A percentile compares a stretch with the other conserved stretches of the same genome.
Conservation (phyloP, 2,329 filamentous ascomycete species). For the Penicillium sp. region DNA sequence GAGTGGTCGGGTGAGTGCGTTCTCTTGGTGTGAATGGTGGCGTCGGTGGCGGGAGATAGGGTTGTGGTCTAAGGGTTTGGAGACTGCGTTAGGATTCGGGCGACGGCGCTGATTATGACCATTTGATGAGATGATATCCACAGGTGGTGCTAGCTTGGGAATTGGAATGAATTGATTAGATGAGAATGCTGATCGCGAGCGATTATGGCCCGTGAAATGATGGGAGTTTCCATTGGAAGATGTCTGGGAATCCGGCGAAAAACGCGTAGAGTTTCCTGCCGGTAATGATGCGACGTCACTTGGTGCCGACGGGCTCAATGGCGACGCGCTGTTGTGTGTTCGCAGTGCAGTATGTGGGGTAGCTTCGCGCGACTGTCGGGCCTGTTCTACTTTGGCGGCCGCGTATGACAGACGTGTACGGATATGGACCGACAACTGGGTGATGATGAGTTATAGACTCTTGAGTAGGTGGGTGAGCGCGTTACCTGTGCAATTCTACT, state of each 20-base stretch:
- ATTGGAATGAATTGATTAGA: constrained; percentile 20
- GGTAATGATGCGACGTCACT: constrained; percentile 58
- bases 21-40: constrained; percentile 35
- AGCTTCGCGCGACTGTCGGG: constrained; percentile 71
- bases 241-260: constrained; percentile 2
- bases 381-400: constrained; percentile 88
- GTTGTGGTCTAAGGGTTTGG: constrained; percentile 16
- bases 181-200: constrained; percentile 18
- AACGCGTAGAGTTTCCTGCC: constrained; percentile 16
- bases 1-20: constrained; percentile 19
- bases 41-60: constrained; percentile 31
- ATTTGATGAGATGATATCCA: constrained; percentile 40
- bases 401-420: constrained; percentile 85
- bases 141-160: constrained; percentile 45
- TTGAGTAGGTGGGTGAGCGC: background rate
- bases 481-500: constrained; percentile 78
- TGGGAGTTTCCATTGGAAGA: constrained; percentile 13
- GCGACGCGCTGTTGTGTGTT: constrained; percentile 12
- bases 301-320: constrained; percentile 57
- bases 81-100: constrained; percentile 37
- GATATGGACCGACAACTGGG: constrained; percentile 72
- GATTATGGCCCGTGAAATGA: constrained; percentile 13
- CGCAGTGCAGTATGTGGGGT: constrained; percentile 13
- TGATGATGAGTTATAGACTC: constrained; percentile 21
- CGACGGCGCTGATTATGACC: constrained; percentile 34